Base-by-base conservation (phyloP, 257 asterid species). In the Penstemon newberryi region DNA sequence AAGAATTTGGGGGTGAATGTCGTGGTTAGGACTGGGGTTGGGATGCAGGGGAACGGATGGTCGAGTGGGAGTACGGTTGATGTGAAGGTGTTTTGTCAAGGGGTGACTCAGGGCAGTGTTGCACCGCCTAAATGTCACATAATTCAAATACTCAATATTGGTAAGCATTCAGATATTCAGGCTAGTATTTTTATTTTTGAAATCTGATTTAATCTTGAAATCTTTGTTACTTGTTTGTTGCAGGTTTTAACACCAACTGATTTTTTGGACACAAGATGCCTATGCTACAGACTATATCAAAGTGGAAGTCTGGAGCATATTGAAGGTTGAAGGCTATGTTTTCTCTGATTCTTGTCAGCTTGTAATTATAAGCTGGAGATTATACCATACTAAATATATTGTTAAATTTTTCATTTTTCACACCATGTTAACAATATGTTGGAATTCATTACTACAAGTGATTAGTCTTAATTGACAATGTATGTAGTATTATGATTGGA, bases 21-120 rank as follows among this genome's bases (percentile, higher is more conserved):
- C 1, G 77, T 71, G 62, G 63, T 82, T 1, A 45, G 39, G 40
- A 77, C 69, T 13, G 79, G 64, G 66, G 60, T 79, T 4, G 81
- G 84, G 18, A 3, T 77, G 7, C 73, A 56, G 62, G 62, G 73
- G 4, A 49, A 63, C 3, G 69, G 62, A 11, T 79, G 87, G 87
- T 33, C 60, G 4, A 64, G 52, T 9, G 40, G 66, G 8, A n/a
- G n/a, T n/a, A 74, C 68, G 2, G 70, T 75, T 39, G 56, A 36
- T n/a, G 73, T 77, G 46, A 60, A 45, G 40, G 72, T 82, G 44
- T 1, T 67, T 19, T 82, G 87, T 13, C 68, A 15, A 1, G 63
- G 79, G 19, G 36, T 77, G 66, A 71, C 69, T 58, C 67, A 56
- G 57, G 15, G 40, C 5, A 76, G 73, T 13, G 83, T 60, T 51